Evolutionary conservation across 164 flowering plant species (phyloP).

Genomic region (Cinnamomum chago): DNA sequence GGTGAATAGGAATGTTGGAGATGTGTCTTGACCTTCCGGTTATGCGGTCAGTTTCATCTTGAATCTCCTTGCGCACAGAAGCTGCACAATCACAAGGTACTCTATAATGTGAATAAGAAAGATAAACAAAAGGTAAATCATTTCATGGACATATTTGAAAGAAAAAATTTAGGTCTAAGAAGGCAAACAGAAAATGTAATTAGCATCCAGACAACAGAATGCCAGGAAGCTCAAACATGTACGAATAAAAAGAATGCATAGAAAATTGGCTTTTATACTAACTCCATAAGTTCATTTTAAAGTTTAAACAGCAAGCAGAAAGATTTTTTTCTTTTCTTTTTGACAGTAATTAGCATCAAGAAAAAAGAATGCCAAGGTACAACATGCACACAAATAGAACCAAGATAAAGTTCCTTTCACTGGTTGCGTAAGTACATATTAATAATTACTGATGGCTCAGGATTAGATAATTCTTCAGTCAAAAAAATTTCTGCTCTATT

Average conservation of each 20-base stretch:
- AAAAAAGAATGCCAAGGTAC: not conserved
- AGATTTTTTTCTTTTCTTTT: too few relatives aligned
- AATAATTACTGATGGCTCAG: not conserved
- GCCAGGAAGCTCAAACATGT: too few relatives aligned
- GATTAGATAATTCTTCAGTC: not conserved
- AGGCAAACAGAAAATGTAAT: too few relatives aligned
- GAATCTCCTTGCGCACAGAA: constrained; percentile 76
- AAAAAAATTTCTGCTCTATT: not conserved
- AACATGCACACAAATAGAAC: not conserved
- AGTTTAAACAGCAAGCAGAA: too few relatives aligned
- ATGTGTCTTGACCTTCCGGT: constrained; percentile 61
- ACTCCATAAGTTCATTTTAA: too few relatives aligned
- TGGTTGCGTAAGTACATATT: too few relatives aligned
- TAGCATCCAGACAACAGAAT: not conserved
- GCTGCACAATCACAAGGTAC: constrained; percentile 39
- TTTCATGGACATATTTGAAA: not conserved
- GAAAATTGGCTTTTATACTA: too few relatives aligned
- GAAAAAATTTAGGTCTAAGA: too few relatives aligned
- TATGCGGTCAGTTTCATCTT: constrained; percentile 65
- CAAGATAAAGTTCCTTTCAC: not conserved
- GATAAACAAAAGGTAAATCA: not conserved
- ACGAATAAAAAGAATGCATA: too few relatives aligned
- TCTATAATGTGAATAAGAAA: not conserved
- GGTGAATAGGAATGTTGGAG: constrained; percentile 66
- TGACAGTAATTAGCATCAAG: not conserved